Conservation (phyloP, 495 filamentous ascomycete species). For the Clohesyomyces aquaticus region DNA sequence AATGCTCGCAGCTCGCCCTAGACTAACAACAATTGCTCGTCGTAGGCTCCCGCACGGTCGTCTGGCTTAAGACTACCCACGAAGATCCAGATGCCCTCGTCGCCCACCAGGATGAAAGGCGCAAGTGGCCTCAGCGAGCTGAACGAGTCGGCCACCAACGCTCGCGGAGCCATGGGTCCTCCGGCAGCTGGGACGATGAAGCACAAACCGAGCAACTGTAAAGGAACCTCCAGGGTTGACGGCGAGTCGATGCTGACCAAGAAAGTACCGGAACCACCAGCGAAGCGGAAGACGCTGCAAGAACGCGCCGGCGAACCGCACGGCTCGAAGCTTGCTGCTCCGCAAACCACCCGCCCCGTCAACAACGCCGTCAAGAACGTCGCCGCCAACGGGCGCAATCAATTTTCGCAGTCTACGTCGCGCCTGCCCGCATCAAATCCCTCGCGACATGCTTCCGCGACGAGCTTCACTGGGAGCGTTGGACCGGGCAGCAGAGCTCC, state of each 20-base stretch:
- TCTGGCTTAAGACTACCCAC: slow-evolving; percentile 28
- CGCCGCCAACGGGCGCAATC: slow-evolving; percentile 14
- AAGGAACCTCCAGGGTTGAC: not conserved
- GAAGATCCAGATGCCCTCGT: slow-evolving; percentile 19
- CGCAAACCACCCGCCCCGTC: slow-evolving; percentile 21
- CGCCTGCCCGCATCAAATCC: slow-evolving; percentile 21
- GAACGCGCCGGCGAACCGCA: slow-evolving; percentile 37
- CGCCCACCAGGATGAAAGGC: slow-evolving; percentile 9
- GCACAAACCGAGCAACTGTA: slow-evolving; percentile 31
- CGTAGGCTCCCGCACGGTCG: slow-evolving; percentile 21
- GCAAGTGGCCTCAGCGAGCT: slow-evolving; percentile 26
- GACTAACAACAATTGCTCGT: slow-evolving; percentile 21
- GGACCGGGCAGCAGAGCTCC: slow-evolving; percentile 21
- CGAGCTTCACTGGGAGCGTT: slow-evolving; percentile 25
- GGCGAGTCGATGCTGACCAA: slow-evolving; percentile 1
- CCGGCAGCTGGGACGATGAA: slow-evolving; percentile 21
- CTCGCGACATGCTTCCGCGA: slow-evolving; percentile 19
- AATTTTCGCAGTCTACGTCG: slow-evolving; percentile 24
- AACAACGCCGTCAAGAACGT: slow-evolving; percentile 27
- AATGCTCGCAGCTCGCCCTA: too few species aligned
- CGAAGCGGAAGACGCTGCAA: slow-evolving; percentile 40
- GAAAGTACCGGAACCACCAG: slow-evolving; percentile 36
- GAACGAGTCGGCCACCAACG: slow-evolving; percentile 27
- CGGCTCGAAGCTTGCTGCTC: slow-evolving; percentile 27
- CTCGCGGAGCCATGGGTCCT: slow-evolving; percentile 25